Evolutionary conservation across 106 monocot genomes (phyloP), one percentile per base, ranked within the genome.

Genomic region (Dioscorea zingiberensis): DNA sequence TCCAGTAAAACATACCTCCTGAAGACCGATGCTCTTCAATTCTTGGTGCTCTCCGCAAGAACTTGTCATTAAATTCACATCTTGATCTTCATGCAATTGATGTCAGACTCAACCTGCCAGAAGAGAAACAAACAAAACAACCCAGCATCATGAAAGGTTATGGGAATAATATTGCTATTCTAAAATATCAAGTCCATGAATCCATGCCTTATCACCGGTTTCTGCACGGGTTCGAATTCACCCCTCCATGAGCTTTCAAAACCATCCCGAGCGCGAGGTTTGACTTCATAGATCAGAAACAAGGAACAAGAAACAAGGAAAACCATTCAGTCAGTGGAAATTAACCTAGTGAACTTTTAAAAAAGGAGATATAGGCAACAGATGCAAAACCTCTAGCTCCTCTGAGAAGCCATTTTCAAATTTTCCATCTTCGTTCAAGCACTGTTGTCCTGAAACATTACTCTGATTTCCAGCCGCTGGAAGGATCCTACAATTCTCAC

Each of bases 191-290:
- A 63, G 47, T 45, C 59, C 16, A 49, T 45, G 59, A 51, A 53
- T 62, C 24, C 75, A 69, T 76, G 75, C 75, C 62, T 76, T 69
- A 76, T 55, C 27, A 56, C 68, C 21, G 61, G 63, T n/a, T 62
- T 69, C 16, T 55, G 59, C 27, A 26, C 53, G 55, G 68, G 55
- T 69, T 76, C 60, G 62, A 76, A 30, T 27, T 27, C 9, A 62
- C 60, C 59, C 44, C 69, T 26, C 64, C 69, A 9, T 44, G 63
- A 51, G 70, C 63, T 65, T 70, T 19, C 25, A 77, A 23, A n/a
- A 25, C 64, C 58, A 64, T 47, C 28, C 58, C 64, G 28, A 63
- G 45, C 10, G 74, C 61, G 29, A 19, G 53, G 53, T 63, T 62
- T 65, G 68, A 47, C 64, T 77, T 77, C 64, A 70, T 1, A n/a